Conservation (phyloP, 805 yeast species). For the Barnettozyma wickerhamii region DNA sequence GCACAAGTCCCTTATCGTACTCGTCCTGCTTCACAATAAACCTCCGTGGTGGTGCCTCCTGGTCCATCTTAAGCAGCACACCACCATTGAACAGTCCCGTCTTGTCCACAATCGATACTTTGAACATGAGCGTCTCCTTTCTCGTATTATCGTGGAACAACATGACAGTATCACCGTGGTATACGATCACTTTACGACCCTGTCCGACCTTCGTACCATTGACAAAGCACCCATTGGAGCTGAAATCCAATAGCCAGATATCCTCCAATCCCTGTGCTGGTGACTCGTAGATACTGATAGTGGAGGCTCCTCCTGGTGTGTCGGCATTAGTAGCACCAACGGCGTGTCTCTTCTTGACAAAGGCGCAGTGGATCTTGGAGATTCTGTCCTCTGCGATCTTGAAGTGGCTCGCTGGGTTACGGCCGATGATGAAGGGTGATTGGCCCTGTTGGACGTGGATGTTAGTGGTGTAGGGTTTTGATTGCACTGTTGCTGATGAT, state of each 20-base stretch:
- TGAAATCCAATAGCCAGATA: conserved; percentile 74
- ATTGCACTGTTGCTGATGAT: conserved; percentile 31
- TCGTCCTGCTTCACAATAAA: too few species aligned
- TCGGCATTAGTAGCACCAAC: conserved; percentile 32
- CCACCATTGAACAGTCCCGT: conserved; percentile 63
- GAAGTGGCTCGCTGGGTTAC: conserved; percentile 59
- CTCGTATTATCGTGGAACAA: conserved; percentile 58
- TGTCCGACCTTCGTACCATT: conserved; percentile 57
- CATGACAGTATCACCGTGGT: conserved; percentile 61
- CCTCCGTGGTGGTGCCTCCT: too few species aligned
- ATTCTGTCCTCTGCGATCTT: conserved; percentile 67
- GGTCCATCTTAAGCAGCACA: conserved; percentile 8
- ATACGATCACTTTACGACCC: conserved; percentile 56
- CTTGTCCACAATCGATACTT: conserved; percentile 48
- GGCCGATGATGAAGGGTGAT: conserved; percentile 68
- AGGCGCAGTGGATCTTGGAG: conserved; percentile 79
- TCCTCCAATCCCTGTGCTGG: conserved; percentile 74
- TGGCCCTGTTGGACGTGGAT: conserved; percentile 58
- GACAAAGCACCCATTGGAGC: conserved; percentile 76
- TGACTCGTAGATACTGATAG: conserved; percentile 49
- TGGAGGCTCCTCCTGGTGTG: background rate
- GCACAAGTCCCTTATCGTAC: too few species aligned
- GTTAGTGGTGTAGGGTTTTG: conserved; percentile 39
- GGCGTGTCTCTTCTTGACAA: conserved; percentile 60
- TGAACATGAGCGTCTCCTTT: conserved; percentile 49